phyloP scores from a whole-genome alignment of 1,139 yeast species.

The Kodamaea arcana region DNA sequence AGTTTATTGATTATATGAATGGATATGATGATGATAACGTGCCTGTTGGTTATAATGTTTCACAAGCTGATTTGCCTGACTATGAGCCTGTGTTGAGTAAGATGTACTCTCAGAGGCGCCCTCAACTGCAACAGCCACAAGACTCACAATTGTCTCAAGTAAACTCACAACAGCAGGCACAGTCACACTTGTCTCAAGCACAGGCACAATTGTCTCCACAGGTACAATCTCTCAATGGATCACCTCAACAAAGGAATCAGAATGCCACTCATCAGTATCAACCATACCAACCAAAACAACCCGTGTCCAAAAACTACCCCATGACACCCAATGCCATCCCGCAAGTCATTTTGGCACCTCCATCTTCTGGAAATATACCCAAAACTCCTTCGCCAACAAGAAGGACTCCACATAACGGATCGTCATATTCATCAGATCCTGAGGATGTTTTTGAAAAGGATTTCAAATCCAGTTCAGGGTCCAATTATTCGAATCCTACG shows the following conservation, averaged over 20 bases:
- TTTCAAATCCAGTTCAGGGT: slow-evolving; percentile 17
- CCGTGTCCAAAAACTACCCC: background rate
- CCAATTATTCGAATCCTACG: slow-evolving; percentile 45
- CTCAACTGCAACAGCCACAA: background rate
- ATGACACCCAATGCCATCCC: slow-evolving; percentile 8
- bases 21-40: slow-evolving; percentile 29
- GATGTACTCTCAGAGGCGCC: slow-evolving; percentile 17
- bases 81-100: slow-evolving; percentile 30
- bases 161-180: slow-evolving; percentile 1
- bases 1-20: slow-evolving; percentile 36
- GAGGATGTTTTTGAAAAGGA: slow-evolving; percentile 27
- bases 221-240: slow-evolving; percentile 3
- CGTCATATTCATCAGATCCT: slow-evolving; percentile 13
- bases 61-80: slow-evolving; percentile 36
- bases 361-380: slow-evolving; percentile 7
- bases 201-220: slow-evolving; percentile 2
- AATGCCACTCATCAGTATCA: background rate
- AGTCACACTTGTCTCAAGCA: slow-evolving; percentile 4
- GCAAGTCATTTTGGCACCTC: slow-evolving; percentile 13
- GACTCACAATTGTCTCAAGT: slow-evolving; percentile 3
- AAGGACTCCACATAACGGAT: slow-evolving; percentile 16
- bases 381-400: slow-evolving; percentile 19
- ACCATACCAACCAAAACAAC: slow-evolving; percentile 5
- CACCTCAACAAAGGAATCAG: background rate
- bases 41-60: slow-evolving; percentile 16